A percentile compares a stretch with the other conserved stretches of the same genome.
Conservation (phyloP, 306 rosid genomes). For the Quercus mongolica region DNA sequence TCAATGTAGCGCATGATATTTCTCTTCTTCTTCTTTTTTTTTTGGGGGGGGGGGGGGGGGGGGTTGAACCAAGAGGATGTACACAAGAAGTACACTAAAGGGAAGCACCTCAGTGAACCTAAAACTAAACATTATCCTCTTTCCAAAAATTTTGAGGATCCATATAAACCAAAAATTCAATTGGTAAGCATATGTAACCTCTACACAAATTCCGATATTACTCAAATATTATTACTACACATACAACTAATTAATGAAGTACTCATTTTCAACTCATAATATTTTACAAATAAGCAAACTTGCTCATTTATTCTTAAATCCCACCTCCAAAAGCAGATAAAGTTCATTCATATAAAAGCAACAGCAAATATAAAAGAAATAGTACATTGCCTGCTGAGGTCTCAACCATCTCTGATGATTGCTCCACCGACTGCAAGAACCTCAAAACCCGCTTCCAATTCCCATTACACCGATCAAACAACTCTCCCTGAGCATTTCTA, state of each 20-base stretch:
- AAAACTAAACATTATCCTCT: background rate
- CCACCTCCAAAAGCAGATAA: slow-evolving; percentile 12
- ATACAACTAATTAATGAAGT: too few relatives aligned
- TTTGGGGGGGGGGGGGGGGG: too few relatives aligned
- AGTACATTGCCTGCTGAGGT: slow-evolving; percentile 96
- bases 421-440: slow-evolving; percentile 85
- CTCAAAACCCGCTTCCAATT: slow-evolving; percentile 88
- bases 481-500: slow-evolving; percentile 49
- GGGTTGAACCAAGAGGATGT: too few relatives aligned
- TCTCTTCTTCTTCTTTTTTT: too few relatives aligned
- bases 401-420: slow-evolving; percentile 66
- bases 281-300: too few relatives aligned
- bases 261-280: too few relatives aligned
- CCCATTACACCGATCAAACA: slow-evolving; percentile 66
- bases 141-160: background rate
- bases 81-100: background rate
- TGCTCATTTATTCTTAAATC: background rate
- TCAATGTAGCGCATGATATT: background rate
- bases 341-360: slow-evolving; percentile 8
- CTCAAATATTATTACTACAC: too few relatives aligned
- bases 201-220: background rate
- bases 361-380: slow-evolving; percentile 30
- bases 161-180: background rate
- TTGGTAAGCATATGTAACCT: background rate
- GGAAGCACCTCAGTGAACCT: background rate